Conservation (phyloP, 2,329 filamentous ascomycete species). For the Ophiostoma ulmi region DNA sequence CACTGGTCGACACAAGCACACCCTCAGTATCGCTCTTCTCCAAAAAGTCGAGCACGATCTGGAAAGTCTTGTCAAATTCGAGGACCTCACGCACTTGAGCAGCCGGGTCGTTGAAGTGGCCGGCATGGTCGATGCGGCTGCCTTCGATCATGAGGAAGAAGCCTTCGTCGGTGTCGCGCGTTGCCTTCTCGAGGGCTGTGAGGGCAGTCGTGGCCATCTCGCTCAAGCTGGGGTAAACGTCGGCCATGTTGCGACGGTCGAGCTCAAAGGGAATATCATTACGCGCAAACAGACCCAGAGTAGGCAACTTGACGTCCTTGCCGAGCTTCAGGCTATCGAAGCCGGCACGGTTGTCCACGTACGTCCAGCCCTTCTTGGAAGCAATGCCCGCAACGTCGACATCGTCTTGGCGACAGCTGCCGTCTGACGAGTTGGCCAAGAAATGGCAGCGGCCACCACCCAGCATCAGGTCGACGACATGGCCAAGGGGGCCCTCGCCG, state of each 20-base stretch:
- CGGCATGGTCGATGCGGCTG: conserved; percentile 91
- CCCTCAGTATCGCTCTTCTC: conserved; percentile 66
- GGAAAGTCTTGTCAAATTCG: conserved; percentile 87
- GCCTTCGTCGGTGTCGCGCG: conserved; percentile 76
- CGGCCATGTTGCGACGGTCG: conserved; percentile 72
- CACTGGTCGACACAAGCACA: conserved; percentile 82
- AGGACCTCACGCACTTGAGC: conserved; percentile 87
- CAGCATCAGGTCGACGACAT: conserved; percentile 85
- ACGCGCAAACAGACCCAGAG: conserved; percentile 78
- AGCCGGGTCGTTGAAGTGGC: conserved; percentile 76
- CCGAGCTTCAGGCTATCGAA: conserved; percentile 72
- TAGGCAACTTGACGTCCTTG: conserved; percentile 64
- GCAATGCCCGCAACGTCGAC: conserved; percentile 71
- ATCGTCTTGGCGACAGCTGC: conserved; percentile 76
- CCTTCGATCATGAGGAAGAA: conserved; percentile 99
- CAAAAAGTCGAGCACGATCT: conserved; percentile 78
- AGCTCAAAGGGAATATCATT: conserved; percentile 89
- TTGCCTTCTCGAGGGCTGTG: conserved; percentile 72
- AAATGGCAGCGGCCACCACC: conserved; percentile 94
- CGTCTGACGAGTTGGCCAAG: conserved; percentile 70
- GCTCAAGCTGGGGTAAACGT: conserved; percentile 79
- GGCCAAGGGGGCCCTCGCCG: conserved; percentile 78
- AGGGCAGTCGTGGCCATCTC: conserved; percentile 88
- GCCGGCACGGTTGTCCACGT: conserved; percentile 63
- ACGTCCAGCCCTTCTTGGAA: conserved; percentile 71